Percentiles rank a stretch among this genome's conserved stretches.
These are phyloP conservation scores for Trichoderma sp. DNA, from an alignment of 2,329 filamentous ascomycete species.

Conservation along the genomic window DNA sequence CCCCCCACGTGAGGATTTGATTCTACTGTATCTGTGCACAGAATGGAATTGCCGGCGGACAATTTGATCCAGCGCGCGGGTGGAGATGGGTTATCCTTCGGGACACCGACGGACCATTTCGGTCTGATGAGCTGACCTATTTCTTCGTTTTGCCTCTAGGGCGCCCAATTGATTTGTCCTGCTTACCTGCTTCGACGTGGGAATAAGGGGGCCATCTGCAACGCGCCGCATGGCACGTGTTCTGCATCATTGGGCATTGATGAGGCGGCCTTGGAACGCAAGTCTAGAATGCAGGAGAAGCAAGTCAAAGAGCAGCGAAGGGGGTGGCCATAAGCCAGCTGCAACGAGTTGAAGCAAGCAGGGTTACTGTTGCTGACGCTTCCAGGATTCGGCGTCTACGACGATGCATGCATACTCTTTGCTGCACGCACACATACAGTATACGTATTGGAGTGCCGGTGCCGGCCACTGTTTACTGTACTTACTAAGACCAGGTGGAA, in stretches of 20 bases:
- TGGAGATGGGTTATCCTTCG: neutral
- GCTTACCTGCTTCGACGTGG: neutral
- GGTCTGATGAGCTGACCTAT: neutral
- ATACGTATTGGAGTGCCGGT: neutral
- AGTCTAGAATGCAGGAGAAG: neutral
- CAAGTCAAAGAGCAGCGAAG: neutral
- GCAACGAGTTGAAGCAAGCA: neutral
- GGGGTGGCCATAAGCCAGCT: neutral
- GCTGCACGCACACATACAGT: neutral
- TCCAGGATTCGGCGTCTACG: neutral
- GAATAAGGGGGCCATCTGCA: neutral
- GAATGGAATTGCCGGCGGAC: neutral
- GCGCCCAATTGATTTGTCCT: neutral
- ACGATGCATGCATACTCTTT: slow-evolving; percentile 6
- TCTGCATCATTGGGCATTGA: slow-evolving; percentile 4
- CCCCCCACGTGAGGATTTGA: neutral
- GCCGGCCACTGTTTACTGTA: neutral
- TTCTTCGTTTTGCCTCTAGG: neutral
- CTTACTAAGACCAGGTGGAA: neutral
- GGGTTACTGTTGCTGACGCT: slow-evolving; percentile 9
- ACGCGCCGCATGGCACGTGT: neutral
- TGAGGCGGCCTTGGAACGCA: neutral
- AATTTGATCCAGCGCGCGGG: neutral
- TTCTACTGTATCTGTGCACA: neutral
- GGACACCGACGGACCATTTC: neutral